Evolutionary conservation across 2,329 filamentous ascomycete species (phyloP), one percentile per base, ranked within the genome.

Genomic region (Scytalidium lignicola): DNA sequence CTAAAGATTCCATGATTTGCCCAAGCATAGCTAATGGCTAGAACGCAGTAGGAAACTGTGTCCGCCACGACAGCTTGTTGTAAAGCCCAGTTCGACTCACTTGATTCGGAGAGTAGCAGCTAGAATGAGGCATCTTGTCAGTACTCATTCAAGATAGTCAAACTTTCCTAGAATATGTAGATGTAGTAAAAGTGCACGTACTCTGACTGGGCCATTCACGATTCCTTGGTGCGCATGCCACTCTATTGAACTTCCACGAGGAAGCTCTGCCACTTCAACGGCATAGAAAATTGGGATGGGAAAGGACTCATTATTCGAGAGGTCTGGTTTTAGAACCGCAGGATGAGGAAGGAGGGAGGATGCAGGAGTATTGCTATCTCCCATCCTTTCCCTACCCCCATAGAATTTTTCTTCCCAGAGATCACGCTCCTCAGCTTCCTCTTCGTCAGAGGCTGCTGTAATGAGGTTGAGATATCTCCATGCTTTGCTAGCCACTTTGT

Each of bases 181-280:
- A n/a, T n/a, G n/a, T n/a, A n/a, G n/a, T n/a, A n/a, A n/a, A n/a
- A n/a, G n/a, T n/a, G n/a, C n/a, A 55, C 49, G 41, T 44, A 61
- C 56, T 43, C 49, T 49, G 1, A 63, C 40, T 42, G 29, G 21
- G n/a, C 53, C 55, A 44, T 46, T 43, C 9, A 47, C 52, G 41
- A 86, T 66, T 0, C 88, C 87, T 2, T 80, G 63, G 50, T 85
- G 79, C 1, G 76, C 84, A 57, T 88, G 85, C 91, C 92, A 99
- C 70, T 99, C 93, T 10, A 96, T 80, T 32, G 75, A 74, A 22
- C 86, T 85, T 15, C 72, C 74, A 18, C 88, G 79, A 1, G 93
- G 93, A 12, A 99, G 74, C 55, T 83, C 79, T 41, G 84, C 77
- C 1, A 96, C 86, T 61, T 93, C 83, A 1, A 83, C 85, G 0